Conservation (phyloP, 306 rosid species). For the Dalbergia cultrata region DNA sequence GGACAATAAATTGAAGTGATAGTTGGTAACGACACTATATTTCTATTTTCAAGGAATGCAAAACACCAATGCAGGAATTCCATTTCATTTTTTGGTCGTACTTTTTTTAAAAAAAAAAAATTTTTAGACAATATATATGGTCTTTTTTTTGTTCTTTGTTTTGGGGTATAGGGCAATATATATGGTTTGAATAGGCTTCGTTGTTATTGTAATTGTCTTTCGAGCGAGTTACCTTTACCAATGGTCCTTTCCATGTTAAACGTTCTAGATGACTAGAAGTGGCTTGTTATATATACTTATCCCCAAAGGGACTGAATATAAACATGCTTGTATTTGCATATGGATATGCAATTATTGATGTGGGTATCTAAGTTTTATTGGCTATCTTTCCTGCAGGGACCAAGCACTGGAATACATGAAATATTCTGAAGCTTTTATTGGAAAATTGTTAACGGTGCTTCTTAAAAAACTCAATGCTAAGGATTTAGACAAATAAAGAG, state of each 20-base stretch:
- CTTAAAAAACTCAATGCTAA: constrained; percentile 46
- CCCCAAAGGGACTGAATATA: not conserved
- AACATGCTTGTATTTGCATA: constrained; percentile 3
- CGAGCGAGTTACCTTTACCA: not conserved
- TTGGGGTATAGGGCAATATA: too few species aligned
- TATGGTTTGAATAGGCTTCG: too few species aligned
- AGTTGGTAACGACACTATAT: too few species aligned
- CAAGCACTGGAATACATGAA: constrained; percentile 55
- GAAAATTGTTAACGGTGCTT: constrained; percentile 47
- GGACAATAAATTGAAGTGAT: too few species aligned
- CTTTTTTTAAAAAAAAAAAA: too few species aligned
- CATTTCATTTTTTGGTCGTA: too few species aligned
- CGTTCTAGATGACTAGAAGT: not conserved
- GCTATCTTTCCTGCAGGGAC: constrained; percentile 40
- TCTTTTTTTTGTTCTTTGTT: too few species aligned
- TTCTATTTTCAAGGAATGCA: too few species aligned
- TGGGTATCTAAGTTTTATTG: not conserved
- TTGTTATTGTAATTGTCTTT: not conserved
- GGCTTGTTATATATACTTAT: not conserved
- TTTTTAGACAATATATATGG: too few species aligned
- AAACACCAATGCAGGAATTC: too few species aligned
- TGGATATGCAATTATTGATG: constrained; percentile 2
- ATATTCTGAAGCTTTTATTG: constrained; percentile 36
- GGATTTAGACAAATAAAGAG: constrained; percentile 48
- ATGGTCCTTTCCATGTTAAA: not conserved